Evolutionary conservation across 108 stramenopile species (phyloP), one percentile per base, ranked within the genome.

Genomic region (Cyclotella sp.): DNA sequence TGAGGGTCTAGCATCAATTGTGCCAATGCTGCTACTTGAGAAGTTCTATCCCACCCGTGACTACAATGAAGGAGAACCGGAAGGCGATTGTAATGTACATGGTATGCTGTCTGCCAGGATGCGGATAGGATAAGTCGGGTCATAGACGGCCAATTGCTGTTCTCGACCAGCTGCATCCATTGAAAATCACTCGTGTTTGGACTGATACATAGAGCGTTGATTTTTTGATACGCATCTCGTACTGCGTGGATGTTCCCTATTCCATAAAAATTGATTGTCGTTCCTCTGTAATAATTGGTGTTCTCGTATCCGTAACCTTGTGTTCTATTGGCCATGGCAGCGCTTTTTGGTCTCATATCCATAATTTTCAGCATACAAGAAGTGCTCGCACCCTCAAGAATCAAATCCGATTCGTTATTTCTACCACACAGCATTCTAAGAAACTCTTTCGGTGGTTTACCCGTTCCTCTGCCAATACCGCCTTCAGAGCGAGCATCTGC

Each of bases 1-100:
- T 90, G 93, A 15, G 98, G 97, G 82, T 99, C 98, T 44, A 99
- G 72, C n/a, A 99, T 53, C 8, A 99, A 74, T 80, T 99, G 94
- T 0, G 98, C 92, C 63, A 99, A 67, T 21, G 85, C 89, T 9
- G 87, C 72, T 0, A 98, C 95, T 86, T 99, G 99, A 13, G 93
- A 84, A 0, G 99, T 99, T 28, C 99, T 85, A 87, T 99, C 99
- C 97, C 98, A 99, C 18, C 99, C 99, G 74, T 99, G 97, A 62
- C 91, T 93, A 69, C 99, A 99, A 76, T 99, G 99, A 29, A 99
- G 81, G 40, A 99, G 82, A 0, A 99, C 91, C 3, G 98, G 97
- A 28, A 93, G 72, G 55, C 94, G 83, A 74, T 95, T 86, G 41
- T 90, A 86, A 76, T 96, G 93, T 34, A 96, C 86, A 81, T 92